Conservation (phyloP, 1,284 basidiomycete genomes). For the Papiliotrema fonsecae region DNA sequence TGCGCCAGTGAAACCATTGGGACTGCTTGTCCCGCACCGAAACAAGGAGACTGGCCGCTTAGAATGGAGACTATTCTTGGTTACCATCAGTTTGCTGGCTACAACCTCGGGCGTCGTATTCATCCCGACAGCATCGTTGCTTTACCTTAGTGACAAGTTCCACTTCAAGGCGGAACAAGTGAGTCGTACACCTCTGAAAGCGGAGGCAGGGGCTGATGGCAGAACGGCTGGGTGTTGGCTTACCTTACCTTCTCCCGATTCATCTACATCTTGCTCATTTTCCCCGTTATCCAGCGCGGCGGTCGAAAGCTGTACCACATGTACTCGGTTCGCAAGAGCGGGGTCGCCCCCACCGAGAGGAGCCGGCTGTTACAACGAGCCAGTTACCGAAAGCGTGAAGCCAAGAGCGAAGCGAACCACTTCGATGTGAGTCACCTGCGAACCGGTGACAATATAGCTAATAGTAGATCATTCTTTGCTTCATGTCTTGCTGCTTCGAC, state of each 20-base stretch:
- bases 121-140: slow-evolving; percentile 30
- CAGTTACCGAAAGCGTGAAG: slow-evolving; percentile 8
- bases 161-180: slow-evolving; percentile 30
- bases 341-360: slow-evolving; percentile 9
- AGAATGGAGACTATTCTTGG: slow-evolving; percentile 25
- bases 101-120: slow-evolving; percentile 32
- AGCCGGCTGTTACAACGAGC: slow-evolving; percentile 11
- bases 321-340: slow-evolving; percentile 12
- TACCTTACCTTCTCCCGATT: slow-evolving; percentile 30
- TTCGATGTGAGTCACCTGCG: slow-evolving; percentile 30
- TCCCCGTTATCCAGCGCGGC: slow-evolving; percentile 27
- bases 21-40: slow-evolving; percentile 24
- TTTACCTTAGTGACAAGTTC: slow-evolving; percentile 36
- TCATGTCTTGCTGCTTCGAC: slow-evolving; percentile 26
- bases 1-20: slow-evolving; percentile 27
- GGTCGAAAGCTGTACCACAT: slow-evolving; percentile 23
- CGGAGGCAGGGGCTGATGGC: background rate
- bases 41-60: slow-evolving; percentile 16
- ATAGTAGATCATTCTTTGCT: slow-evolving; percentile 24
- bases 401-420: slow-evolving; percentile 28
- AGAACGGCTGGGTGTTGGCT: slow-evolving; percentile 38
- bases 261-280: slow-evolving; percentile 29
- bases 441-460: background rate
- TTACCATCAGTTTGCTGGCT: slow-evolving; percentile 25
- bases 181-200: background rate